phyloP scores from a whole-genome alignment of 1,284 basidiomycete species.

The Leucoagaricus sp. region DNA sequence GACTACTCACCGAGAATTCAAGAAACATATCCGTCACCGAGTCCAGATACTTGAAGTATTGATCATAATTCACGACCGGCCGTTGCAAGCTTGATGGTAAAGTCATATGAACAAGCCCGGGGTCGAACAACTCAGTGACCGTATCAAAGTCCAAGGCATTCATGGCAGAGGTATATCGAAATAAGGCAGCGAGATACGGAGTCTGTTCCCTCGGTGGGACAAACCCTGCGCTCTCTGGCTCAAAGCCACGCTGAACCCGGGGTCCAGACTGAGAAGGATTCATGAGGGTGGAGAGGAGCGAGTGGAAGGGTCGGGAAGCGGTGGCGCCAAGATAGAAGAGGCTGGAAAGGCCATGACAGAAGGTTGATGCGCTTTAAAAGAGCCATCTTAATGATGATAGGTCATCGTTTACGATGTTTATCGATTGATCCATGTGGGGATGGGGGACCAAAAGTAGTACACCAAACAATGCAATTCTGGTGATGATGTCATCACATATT shows the following conservation, averaged over 20 bases:
- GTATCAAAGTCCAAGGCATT: conserved; percentile 30
- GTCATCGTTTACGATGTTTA: conserved; percentile 10
- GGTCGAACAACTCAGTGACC: conserved; percentile 32
- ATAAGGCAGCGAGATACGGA: conserved; percentile 31
- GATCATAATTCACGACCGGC: conserved; percentile 37
- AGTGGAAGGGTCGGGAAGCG: neutral
- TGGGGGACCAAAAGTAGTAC: conserved; percentile 1
- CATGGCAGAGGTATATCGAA: conserved; percentile 32
- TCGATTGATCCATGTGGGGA: conserved; percentile 14
- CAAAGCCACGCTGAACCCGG: conserved; percentile 11
- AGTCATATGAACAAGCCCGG: conserved; percentile 35
- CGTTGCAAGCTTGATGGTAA: conserved; percentile 34
- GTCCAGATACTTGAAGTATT: conserved; percentile 33
- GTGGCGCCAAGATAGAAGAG: conserved; percentile 5
- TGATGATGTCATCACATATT: conserved; percentile 15
- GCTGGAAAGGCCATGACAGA: neutral
- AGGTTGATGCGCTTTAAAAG: conserved; percentile 10
- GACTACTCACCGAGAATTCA: conserved; percentile 27
- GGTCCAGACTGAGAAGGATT: neutral
- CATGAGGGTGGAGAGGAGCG: neutral
- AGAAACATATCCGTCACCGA: conserved; percentile 30
- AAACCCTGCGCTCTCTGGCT: conserved; percentile 10
- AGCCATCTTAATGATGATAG: neutral
- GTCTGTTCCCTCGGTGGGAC: conserved; percentile 29
- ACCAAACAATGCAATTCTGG: neutral